phyloP scores from a whole-genome alignment of 2,329 filamentous ascomycete species.

The Diplodia scrobiculata region DNA sequence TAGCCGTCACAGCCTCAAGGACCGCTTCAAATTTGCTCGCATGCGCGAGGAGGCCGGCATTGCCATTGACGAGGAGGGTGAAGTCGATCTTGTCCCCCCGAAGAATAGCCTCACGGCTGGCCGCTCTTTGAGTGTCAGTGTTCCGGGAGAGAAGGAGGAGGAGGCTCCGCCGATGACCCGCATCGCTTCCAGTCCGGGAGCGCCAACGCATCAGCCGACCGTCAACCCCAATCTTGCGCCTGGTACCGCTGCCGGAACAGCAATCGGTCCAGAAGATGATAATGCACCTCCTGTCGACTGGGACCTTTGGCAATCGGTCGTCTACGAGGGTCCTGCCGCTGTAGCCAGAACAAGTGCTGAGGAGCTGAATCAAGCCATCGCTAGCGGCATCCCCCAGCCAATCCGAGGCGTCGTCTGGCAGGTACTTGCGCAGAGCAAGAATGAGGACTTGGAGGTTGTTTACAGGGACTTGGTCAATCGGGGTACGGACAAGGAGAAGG shows the following conservation, averaged over 20 bases:
- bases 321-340: slow-evolving; percentile 88
- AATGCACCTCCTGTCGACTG: slow-evolving; percentile 79
- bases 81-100: slow-evolving; percentile 43
- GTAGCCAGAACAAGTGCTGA: slow-evolving; percentile 85
- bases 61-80: slow-evolving; percentile 47
- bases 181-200: slow-evolving; percentile 38
- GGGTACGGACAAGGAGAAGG: slow-evolving; percentile 74
- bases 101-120: slow-evolving; percentile 35
- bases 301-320: slow-evolving; percentile 96
- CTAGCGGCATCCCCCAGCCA: slow-evolving; percentile 87
- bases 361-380: slow-evolving; percentile 86
- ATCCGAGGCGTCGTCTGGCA: slow-evolving; percentile 99
- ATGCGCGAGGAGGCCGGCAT: slow-evolving; percentile 51
- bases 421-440: slow-evolving; percentile 92
- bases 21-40: slow-evolving; percentile 51
- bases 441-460: slow-evolving; percentile 81
- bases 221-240: slow-evolving; percentile 74
- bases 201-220: slow-evolving; percentile 57
- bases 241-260: slow-evolving; percentile 81
- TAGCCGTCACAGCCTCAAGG: slow-evolving; percentile 49
- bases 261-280: slow-evolving; percentile 73
- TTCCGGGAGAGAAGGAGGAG: slow-evolving; percentile 52
- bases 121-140: slow-evolving; percentile 47
- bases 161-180: slow-evolving; percentile 38
- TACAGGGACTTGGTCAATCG: slow-evolving; percentile 79